Conservation (phyloP, 805 yeast species). For the Candida pseudoglaebosa region DNA sequence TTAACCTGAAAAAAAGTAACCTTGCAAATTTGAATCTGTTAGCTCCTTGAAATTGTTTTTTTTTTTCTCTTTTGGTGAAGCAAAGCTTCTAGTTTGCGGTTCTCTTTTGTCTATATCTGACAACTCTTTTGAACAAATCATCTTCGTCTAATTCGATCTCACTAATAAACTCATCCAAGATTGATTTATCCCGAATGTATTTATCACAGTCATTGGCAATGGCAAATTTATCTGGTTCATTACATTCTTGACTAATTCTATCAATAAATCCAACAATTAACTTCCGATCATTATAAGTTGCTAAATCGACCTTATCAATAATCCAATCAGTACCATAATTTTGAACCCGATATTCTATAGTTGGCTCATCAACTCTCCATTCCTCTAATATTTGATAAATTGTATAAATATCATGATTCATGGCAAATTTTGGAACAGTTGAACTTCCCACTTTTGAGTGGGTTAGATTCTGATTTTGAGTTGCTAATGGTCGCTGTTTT, state of each 20-base stretch:
- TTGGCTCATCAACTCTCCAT: conserved; percentile 10
- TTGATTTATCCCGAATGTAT: conserved; percentile 11
- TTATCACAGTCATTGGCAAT: conserved; percentile 12
- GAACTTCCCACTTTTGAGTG: not conserved
- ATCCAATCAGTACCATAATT: conserved; percentile 12
- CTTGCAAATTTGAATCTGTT: too few species aligned
- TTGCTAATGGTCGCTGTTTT: not conserved
- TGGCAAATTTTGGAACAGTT: conserved; percentile 8
- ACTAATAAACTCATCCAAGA: conserved; percentile 12
- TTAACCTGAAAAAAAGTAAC: too few species aligned
- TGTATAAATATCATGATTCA: conserved; percentile 11
- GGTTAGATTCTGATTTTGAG: not conserved
- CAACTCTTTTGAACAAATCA: conserved; percentile 9
- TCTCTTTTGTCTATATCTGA: conserved; percentile 8
- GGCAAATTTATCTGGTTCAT: conserved; percentile 8
- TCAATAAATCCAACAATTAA: conserved; percentile 11
- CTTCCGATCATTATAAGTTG: conserved; percentile 10
- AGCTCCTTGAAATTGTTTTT: too few species aligned
- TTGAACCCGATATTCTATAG: conserved; percentile 7
- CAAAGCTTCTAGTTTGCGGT: too few species aligned
- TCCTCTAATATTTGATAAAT: conserved; percentile 13
- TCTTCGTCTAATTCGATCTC: conserved; percentile 12
- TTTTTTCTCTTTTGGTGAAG: too few species aligned
- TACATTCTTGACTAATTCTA: conserved; percentile 9
- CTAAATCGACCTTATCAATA: conserved; percentile 12